Conservation (phyloP, 2,329 filamentous ascomycete genomes). For the Atkinsonella texensis region DNA sequence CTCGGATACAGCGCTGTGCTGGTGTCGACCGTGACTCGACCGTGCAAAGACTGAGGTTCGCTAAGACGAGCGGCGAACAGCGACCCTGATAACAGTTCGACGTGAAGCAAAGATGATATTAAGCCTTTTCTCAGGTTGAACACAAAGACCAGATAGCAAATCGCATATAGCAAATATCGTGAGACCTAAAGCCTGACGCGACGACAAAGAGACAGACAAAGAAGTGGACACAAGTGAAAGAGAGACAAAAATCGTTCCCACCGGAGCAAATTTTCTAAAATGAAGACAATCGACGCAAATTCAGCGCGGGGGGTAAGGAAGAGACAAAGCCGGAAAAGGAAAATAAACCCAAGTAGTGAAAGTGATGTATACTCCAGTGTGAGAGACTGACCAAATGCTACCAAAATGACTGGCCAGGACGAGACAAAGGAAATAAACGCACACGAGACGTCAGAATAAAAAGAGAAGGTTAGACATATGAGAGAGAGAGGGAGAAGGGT, state of each 20-base stretch:
- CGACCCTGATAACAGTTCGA: neutral
- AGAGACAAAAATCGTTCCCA: neutral
- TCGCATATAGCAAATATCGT: neutral
- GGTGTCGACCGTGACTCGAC: neutral
- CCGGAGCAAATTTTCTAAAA: neutral
- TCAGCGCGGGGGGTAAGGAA: neutral
- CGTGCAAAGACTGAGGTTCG: neutral
- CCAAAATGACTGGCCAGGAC: neutral
- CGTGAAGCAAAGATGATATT: neutral
- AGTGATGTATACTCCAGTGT: neutral
- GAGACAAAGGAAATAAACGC: neutral
- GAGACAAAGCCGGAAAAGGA: neutral
- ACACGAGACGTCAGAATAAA: neutral
- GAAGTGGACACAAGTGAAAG: neutral
- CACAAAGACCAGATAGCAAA: neutral
- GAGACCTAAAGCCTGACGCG: neutral
- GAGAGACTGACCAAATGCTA: neutral
- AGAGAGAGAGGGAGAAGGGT: constrained; percentile 2
- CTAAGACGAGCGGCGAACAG: neutral
- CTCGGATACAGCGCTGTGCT: neutral
- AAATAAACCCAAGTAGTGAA: neutral
- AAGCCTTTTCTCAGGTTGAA: neutral
- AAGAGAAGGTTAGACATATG: neutral
- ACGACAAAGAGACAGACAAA: neutral
- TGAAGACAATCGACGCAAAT: neutral